Conservation (phyloP, 495 filamentous ascomycete genomes). For the Clavariopsis aquatica region DNA sequence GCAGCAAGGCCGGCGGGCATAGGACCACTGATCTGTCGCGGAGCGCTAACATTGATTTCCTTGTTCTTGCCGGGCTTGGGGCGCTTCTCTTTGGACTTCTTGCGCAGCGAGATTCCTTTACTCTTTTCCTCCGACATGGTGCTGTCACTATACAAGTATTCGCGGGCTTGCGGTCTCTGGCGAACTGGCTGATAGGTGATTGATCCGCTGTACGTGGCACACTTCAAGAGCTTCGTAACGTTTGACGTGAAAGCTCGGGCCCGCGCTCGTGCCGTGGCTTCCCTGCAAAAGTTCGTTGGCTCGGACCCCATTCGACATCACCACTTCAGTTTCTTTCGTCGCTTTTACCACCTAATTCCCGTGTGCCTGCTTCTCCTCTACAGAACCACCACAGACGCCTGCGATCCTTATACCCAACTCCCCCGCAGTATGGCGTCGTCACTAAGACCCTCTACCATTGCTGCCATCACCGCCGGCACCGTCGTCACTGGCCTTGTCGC, state of each 20-base stretch:
- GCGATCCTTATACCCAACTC: neutral
- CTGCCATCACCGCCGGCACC: conserved; percentile 71
- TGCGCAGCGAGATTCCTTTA: conserved; percentile 84
- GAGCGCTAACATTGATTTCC: conserved; percentile 65
- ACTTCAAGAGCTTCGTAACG: neutral
- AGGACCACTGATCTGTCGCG: conserved; percentile 70
- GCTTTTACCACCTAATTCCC: neutral
- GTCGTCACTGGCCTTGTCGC: conserved; percentile 71
- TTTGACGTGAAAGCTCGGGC: neutral
- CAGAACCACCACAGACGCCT: neutral
- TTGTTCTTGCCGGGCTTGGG: conserved; percentile 45
- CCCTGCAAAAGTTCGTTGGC: neutral
- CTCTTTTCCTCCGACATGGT: conserved; percentile 57
- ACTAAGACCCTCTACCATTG: conserved; percentile 69
- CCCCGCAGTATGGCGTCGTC: conserved; percentile 46
- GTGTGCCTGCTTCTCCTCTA: neutral
- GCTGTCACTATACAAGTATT: conserved; percentile 32
- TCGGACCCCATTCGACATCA: conserved; percentile 17
- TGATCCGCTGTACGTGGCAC: neutral
- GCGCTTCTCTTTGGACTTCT: conserved; percentile 67
- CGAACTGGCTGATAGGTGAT: neutral
- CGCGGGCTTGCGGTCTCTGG: conserved; percentile 39
- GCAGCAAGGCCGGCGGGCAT: conserved; percentile 34
- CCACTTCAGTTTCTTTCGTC: conserved; percentile 6
- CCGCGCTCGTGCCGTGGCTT: neutral